Evolutionary conservation across 2,329 filamentous ascomycete genomes (phyloP), one percentile per base, ranked within the genome.

Genomic region (Pyrenophora tritici-repentis): DNA sequence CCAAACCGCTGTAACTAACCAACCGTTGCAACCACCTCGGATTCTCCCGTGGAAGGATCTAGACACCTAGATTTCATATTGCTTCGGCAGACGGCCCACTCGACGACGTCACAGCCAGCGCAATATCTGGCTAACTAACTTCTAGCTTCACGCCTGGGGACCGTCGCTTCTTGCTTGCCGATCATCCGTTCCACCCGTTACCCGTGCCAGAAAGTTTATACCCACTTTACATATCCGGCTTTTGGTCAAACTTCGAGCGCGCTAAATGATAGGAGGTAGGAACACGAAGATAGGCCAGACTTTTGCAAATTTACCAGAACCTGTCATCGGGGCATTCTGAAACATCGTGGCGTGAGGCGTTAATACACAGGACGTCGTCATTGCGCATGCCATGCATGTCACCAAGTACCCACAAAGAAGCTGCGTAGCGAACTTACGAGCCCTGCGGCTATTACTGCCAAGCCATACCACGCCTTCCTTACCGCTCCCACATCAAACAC

Each of bases 21-120:
- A 39, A 20, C 16, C 17, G 17, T 18, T 35, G n/a, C 20, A 14
- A 40, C 18, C 34, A 17, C 26, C 9, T 45, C 36, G 41, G 35
- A 4, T 35, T 35, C 22, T 13, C 8, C 35, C 39, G 39, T 24
- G 17, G 5, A 39, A 31, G 37, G n/a, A 36, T 18, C 24, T 32
- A 32, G 33, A 16, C 13, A 24, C 38, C 39, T 35, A 41, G 49
- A 33, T 29, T 17, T 18, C 12, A 26, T 20, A 16, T 29, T 24
- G 16, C 18, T 29, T 22, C 38, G 18, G 44, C 17, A 42, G 22
- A 24, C 18, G 44, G 14, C 12, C 34, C 39, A 24, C 39, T 42
- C 6, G 13, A 48, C 44, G 39, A 52, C 49, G 49, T 52, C 49
- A 52, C 29, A 42, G 17, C 29, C 22, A 35, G 10, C 22, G 9